Evolutionary conservation across 2,329 filamentous ascomycete species (phyloP).

Genomic region (Penicillium sp.): DNA sequence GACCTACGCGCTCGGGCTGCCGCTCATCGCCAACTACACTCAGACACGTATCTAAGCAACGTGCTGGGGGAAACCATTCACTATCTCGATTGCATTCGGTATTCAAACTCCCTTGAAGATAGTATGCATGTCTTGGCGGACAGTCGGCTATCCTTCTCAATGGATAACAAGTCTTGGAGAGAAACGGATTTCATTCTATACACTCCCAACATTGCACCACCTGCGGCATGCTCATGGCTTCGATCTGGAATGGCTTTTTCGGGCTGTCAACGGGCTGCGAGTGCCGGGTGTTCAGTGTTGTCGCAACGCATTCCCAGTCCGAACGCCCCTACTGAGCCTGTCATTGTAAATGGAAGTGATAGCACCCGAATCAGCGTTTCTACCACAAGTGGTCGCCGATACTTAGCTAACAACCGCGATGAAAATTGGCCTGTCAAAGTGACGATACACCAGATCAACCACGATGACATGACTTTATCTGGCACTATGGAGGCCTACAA

Average conservation of each 20-base stretch:
- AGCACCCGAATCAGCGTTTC: slow-evolving; percentile 36
- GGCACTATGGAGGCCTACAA: slow-evolving; percentile 71
- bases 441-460: slow-evolving; percentile 62
- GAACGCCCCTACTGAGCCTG: slow-evolving; percentile 31
- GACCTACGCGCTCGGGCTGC: slow-evolving; percentile 37
- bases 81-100: slow-evolving; percentile 60
- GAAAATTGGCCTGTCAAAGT: slow-evolving; percentile 68
- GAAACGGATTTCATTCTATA: slow-evolving; percentile 59
- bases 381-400: slow-evolving; percentile 38
- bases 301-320: slow-evolving; percentile 30
- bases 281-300: slow-evolving; percentile 29
- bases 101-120: slow-evolving; percentile 54
- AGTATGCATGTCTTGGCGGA: slow-evolving; percentile 54
- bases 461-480: slow-evolving; percentile 59
- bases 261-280: slow-evolving; percentile 59
- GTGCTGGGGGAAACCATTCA: slow-evolving; percentile 58
- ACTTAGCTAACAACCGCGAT: slow-evolving; percentile 42
- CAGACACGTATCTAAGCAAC: slow-evolving; percentile 34
- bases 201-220: slow-evolving; percentile 50
- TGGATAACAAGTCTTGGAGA: slow-evolving; percentile 53
- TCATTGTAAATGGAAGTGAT: slow-evolving; percentile 38
- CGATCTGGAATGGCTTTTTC: slow-evolving; percentile 60
- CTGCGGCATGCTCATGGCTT: slow-evolving; percentile 60
- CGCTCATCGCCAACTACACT: slow-evolving; percentile 38
- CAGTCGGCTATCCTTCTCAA: slow-evolving; percentile 49